Evolutionary conservation across 805 yeast species (phyloP).

Genomic region (Alloascoidea hylecoeti): DNA sequence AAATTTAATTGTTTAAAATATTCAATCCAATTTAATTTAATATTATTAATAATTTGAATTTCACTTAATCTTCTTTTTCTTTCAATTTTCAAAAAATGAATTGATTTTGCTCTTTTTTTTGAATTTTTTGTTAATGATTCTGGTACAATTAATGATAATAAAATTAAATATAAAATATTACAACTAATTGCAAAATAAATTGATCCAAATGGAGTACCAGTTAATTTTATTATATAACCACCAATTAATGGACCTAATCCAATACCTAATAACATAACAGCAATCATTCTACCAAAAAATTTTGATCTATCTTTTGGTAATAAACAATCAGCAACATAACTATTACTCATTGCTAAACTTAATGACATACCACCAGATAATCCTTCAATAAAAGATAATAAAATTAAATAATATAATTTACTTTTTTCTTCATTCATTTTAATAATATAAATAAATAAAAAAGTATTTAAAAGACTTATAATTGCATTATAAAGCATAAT

Average conservation of each 20-base stretch:
- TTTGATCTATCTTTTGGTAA: slow-evolving; percentile 34
- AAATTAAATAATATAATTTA: slow-evolving; percentile 16
- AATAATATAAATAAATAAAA: not conserved
- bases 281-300: slow-evolving; percentile 9
- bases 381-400: slow-evolving; percentile 25
- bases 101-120: slow-evolving; percentile 1
- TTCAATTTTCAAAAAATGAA: not conserved
- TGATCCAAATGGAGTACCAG: not conserved
- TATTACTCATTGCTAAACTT: slow-evolving; percentile 37
- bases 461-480: not conserved
- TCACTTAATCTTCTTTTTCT: not conserved
- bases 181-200: not conserved
- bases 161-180: not conserved
- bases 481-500: slow-evolving; percentile 18
- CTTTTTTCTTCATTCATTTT: not conserved
- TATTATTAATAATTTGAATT: not conserved
- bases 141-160: not conserved
- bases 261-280: not conserved
- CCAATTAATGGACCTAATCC: not conserved
- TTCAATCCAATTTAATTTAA: not conserved
- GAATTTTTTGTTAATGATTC: not conserved
- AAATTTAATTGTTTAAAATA: slow-evolving; percentile 1
- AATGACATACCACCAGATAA: slow-evolving; percentile 45
- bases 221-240: not conserved
- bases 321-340: slow-evolving; percentile 58